phyloP scores from a whole-genome alignment of 2,329 filamentous ascomycete genomes.

The Coleophoma eucalyptorum region DNA sequence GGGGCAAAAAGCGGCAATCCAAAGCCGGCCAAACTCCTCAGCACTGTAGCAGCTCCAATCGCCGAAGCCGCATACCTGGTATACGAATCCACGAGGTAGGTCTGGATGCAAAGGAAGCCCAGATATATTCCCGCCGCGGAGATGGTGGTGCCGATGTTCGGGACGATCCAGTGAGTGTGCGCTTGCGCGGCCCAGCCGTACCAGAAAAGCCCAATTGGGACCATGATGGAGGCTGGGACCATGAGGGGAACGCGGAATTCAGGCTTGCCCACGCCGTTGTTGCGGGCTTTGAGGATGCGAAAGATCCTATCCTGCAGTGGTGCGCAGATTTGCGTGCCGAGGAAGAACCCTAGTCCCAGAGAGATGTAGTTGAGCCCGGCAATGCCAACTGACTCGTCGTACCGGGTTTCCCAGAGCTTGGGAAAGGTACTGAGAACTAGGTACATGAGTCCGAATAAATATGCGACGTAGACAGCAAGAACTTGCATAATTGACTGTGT shows the following conservation, averaged over 20 bases:
- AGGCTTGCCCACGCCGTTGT: constrained; percentile 34
- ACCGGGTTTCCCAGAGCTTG: constrained; percentile 49
- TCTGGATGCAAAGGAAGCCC: constrained; percentile 30
- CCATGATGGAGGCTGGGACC: constrained; percentile 46
- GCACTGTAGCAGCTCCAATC: constrained; percentile 32
- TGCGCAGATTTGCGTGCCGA: constrained; percentile 30
- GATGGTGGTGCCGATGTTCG: constrained; percentile 50
- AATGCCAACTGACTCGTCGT: constrained; percentile 51
- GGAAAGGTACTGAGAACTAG: constrained; percentile 58
- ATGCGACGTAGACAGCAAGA: constrained; percentile 47
- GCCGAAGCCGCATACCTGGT: constrained; percentile 29
- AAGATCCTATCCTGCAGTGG: constrained; percentile 28
- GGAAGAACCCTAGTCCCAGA: constrained; percentile 37
- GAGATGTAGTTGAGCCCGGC: constrained; percentile 54
- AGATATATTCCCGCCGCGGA: constrained; percentile 42
- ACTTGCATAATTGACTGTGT: constrained; percentile 50
- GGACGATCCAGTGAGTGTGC: constrained; percentile 50
- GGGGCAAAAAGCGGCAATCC: constrained; percentile 23
- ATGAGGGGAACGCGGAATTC: constrained; percentile 64
- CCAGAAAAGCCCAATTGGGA: constrained; percentile 53
- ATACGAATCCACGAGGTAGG: constrained; percentile 51
- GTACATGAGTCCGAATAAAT: constrained; percentile 50
- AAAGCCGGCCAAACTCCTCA: constrained; percentile 23
- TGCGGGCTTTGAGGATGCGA: constrained; percentile 17
- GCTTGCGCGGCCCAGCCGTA: constrained; percentile 55